Evolutionary conservation across 257 asterid genomes (phyloP).

Genomic region (Solanum sejunctum): DNA sequence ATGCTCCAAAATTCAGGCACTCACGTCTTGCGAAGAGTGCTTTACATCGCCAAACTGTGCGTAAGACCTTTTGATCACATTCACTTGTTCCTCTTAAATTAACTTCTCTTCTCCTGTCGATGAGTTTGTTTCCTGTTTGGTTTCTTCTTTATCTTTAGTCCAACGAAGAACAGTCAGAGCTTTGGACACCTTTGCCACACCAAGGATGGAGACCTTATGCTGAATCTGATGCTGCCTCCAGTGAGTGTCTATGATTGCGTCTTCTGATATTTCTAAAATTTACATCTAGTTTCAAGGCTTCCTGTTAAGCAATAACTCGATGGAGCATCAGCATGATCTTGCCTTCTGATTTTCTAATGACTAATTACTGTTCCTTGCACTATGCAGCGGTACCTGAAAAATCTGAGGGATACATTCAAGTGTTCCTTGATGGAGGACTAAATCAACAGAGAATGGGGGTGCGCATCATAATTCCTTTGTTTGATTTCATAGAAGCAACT

Average conservation of each 20-base stretch:
- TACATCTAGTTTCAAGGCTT: not conserved
- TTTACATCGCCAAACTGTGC: slow-evolving; percentile 62
- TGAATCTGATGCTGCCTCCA: slow-evolving; percentile 11
- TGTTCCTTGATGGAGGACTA: slow-evolving; percentile 92
- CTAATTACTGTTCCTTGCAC: slow-evolving; percentile 2
- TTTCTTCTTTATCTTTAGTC: slow-evolving; percentile 28
- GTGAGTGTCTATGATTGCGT: slow-evolving; percentile 24
- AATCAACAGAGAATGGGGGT: slow-evolving; percentile 99
- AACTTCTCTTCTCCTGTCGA: not conserved
- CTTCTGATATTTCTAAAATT: not conserved
- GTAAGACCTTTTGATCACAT: slow-evolving; percentile 9
- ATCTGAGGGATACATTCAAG: slow-evolving; percentile 77
- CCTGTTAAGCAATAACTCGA: not conserved
- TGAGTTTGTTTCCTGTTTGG: not conserved
- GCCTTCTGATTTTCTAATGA: not conserved
- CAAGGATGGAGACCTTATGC: slow-evolving; percentile 58
- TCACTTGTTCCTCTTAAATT: not conserved
- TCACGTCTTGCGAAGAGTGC: slow-evolving; percentile 62
- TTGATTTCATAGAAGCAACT: not conserved
- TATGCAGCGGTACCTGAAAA: slow-evolving; percentile 50
- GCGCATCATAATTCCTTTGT: not conserved
- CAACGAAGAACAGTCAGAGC: slow-evolving; percentile 30
- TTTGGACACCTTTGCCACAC: slow-evolving; percentile 67
- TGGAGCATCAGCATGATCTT: not conserved
- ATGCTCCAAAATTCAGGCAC: slow-evolving; percentile 81